Base-by-base conservation (phyloP, 352 stramenopile genomes). In the Pythium graminicola region DNA sequence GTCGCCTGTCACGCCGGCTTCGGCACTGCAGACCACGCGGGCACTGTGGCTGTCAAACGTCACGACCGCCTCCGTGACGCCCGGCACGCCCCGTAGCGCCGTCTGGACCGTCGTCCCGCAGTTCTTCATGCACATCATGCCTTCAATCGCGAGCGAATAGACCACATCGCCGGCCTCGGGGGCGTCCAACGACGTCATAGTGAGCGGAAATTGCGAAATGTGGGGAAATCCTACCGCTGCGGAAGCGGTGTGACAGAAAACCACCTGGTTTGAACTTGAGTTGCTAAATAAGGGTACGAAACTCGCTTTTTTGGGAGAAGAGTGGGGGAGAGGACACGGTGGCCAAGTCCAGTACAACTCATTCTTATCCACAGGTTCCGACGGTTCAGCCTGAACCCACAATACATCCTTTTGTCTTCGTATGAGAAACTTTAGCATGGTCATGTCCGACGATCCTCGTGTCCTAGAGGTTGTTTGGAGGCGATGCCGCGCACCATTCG, bases 41-140 rank as follows among this genome's bases (percentile, higher is more conserved):
- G 68, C 83, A 64, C 69, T 85, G 57, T 77, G 79, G 23, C 64
- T 67, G 27, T 81, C 72, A 27, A 95, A 83, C 43, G 57, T 58
- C 26, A 95, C 84, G 35, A 72, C 57, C 14, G 81, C 88, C 16
- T 65, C 62, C n/a, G 62, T 40, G 14, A 96, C 87, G 36, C 86
- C 85, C 6, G 69, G 47, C 31, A 95, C 73, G 19, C 27, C 50
- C 7, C 64, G 60, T 49, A 97, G 67, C 33, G 89, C 81, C 42
- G 56, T 81, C 64, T 90, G 69, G 19, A 96, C 87, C 2, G 87
- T 97, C 14, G 54, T 91, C 48, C 95, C 96, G 67, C 92, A 96
- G 69, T 97, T 97, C 47, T 97, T 97, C 77, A 97, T 92, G 52
- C 88, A 97, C 69, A 94, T 96, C 80, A 97, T 97, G 46, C 91